Evolutionary conservation across 345 rosid species (phyloP).

Genomic region (Corymbia maculata): DNA sequence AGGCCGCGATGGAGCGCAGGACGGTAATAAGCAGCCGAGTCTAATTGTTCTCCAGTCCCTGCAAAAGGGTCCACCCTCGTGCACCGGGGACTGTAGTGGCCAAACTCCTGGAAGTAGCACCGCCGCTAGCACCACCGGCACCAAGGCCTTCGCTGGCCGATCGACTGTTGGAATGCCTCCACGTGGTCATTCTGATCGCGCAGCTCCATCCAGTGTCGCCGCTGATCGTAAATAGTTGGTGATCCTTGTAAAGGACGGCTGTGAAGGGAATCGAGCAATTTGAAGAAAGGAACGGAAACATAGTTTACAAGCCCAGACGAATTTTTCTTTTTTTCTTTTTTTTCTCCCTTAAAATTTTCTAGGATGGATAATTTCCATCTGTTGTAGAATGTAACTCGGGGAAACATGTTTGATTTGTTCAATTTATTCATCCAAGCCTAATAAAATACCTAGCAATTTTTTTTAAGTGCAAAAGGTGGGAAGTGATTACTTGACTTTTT

Average conservation of each 20-base stretch:
- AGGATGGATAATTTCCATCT: background rate
- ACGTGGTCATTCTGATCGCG: background rate
- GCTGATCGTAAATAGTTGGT: background rate
- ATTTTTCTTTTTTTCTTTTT: background rate
- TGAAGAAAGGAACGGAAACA: background rate
- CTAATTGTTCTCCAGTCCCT: background rate
- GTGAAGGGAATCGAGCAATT: background rate
- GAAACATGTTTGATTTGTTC: background rate
- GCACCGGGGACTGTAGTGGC: background rate
- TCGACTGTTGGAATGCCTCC: background rate
- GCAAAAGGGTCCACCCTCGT: background rate
- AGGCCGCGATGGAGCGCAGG: background rate
- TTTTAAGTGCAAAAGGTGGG: background rate
- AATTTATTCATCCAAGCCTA: background rate
- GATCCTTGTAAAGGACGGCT: background rate
- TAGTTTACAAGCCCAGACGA: background rate
- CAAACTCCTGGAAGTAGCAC: background rate
- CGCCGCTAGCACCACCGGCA: background rate
- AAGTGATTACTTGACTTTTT: background rate
- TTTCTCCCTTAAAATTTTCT: background rate
- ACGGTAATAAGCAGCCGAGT: background rate
- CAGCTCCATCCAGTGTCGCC: background rate
- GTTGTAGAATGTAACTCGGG: background rate
- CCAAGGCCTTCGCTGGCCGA: background rate
- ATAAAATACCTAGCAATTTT: no score